Evolutionary conservation across 345 rosid species (phyloP).

Genomic region (Raphanus sativus): DNA sequence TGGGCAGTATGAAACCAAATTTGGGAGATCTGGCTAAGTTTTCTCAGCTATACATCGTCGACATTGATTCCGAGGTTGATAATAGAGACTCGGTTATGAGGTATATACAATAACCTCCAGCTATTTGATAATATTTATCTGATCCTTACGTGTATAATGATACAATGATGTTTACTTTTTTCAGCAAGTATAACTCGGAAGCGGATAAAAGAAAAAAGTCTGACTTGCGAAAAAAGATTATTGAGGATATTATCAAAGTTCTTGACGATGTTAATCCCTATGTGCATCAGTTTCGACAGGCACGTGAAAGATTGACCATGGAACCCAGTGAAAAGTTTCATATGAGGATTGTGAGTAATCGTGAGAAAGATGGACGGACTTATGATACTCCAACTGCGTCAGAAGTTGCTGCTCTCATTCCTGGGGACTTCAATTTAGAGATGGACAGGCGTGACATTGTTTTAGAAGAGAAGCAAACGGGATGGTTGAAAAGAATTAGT

Average conservation of each 20-base stretch:
- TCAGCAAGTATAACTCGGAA: not conserved
- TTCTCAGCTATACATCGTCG: not conserved
- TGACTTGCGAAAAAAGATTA: not conserved
- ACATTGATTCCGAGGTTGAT: not conserved
- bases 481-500: not conserved
- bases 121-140: not conserved
- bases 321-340: not conserved
- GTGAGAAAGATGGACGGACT: not conserved
- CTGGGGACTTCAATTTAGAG: not conserved
- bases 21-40: not conserved
- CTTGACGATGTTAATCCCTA: not conserved
- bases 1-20: not conserved
- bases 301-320: not conserved
- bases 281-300: not conserved
- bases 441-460: not conserved
- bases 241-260: not conserved
- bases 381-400: not conserved
- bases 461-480: not conserved
- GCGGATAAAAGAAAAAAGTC: not conserved
- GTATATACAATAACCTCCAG: not conserved
- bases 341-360: not conserved
- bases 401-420: not conserved
- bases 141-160: too few species aligned
- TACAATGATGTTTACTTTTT: too few species aligned
- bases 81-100: not conserved